Percentiles rank a stretch among this genome's conserved stretches.
Evolutionary conservation across 1,139 yeast species (phyloP).

Genomic region (Pichia sp.): DNA sequence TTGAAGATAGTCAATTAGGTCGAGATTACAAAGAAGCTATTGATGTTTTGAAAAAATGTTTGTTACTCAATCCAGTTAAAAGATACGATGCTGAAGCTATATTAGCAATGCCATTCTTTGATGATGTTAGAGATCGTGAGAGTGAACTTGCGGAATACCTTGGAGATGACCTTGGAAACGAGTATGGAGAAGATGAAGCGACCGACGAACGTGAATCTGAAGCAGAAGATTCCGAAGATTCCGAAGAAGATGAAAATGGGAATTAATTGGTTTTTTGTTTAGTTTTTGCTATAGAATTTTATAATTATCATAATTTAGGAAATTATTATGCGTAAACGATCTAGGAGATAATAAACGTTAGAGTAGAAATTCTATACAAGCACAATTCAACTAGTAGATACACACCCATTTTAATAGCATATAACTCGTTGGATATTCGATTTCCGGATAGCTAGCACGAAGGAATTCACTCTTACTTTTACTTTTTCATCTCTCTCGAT

Average conservation of each 20-base stretch:
- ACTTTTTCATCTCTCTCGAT: no score
- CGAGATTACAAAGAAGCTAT: conserved; percentile 40
- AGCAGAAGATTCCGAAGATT: not conserved
- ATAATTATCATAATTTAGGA: no score
- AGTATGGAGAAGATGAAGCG: not conserved
- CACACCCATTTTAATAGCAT: no score
- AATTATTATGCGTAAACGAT: no score
- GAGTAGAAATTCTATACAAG: no score
- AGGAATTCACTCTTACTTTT: no score
- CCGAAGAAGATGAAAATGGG: not conserved
- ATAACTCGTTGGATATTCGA: no score
- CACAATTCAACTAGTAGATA: no score
- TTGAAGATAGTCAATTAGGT: conserved; percentile 25
- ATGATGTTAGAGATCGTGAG: conserved; percentile 4
- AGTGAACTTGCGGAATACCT: not conserved
- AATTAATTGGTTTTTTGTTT: no score
- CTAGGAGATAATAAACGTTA: no score
- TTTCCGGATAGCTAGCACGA: no score
- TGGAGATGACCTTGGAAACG: not conserved
- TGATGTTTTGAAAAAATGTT: conserved; percentile 51
- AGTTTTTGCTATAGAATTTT: no score
- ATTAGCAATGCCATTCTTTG: conserved; percentile 54
- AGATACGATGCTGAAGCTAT: conserved; percentile 58
- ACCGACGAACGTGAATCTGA: not conserved
- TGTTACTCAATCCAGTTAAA: conserved; percentile 56